Evolutionary conservation across 192 early-diverging fungal species (phyloP).

Genomic region (Rhizophagus sp.): DNA sequence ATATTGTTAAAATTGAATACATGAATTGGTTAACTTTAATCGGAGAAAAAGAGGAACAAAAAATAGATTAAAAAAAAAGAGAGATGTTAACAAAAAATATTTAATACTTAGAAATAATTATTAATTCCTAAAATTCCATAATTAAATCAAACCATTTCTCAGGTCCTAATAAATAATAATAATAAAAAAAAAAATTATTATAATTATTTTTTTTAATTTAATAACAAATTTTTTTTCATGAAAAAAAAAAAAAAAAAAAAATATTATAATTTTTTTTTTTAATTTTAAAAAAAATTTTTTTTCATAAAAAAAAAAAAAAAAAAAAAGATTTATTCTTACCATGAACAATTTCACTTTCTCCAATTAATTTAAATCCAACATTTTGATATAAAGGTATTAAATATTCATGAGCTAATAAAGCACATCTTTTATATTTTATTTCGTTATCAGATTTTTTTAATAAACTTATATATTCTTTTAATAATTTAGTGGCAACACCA

Average conservation of each 20-base stretch:
- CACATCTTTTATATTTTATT: slow-evolving; percentile 43
- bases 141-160: slow-evolving; percentile 31
- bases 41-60: neutral
- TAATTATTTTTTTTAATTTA: no score
- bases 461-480: slow-evolving; percentile 52
- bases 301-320: no score
- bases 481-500: slow-evolving; percentile 57
- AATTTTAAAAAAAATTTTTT: neutral
- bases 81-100: neutral
- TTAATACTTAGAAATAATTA: neutral
- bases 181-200: neutral
- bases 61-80: neutral
- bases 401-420: slow-evolving; percentile 57
- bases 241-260: neutral
- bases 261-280: no score
- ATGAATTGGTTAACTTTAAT: slow-evolving; percentile 41
- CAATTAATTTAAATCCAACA: slow-evolving; percentile 59
- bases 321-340: no score
- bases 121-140: neutral
- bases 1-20: slow-evolving; percentile 56
- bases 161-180: slow-evolving; percentile 7
- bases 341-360: slow-evolving; percentile 61
- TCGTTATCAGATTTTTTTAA: slow-evolving; percentile 34
- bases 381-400: slow-evolving; percentile 60
- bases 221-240: neutral